phyloP scores from a whole-genome alignment of 345 rosid genomes.

The Citrus unshiu region DNA sequence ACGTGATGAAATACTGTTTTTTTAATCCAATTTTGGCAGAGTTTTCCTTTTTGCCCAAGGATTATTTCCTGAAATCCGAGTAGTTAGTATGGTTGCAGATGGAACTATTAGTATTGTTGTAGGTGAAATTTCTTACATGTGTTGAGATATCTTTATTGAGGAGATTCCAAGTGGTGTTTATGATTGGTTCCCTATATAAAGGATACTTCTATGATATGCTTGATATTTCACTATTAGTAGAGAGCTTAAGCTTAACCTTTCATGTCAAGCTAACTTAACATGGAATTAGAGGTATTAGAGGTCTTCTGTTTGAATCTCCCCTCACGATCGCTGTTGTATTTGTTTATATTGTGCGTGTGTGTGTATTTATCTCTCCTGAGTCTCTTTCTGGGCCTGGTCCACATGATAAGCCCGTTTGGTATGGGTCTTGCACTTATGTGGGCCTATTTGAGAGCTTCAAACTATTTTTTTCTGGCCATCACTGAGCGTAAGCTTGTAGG shows the following conservation, averaged over 20 bases:
- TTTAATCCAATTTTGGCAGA: not conserved
- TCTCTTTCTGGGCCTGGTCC: too few species aligned
- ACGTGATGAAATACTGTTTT: too few species aligned
- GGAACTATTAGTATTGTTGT: not conserved
- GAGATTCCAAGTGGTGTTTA: not conserved
- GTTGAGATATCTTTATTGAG: not conserved
- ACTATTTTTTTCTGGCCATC: too few species aligned
- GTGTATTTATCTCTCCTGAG: too few species aligned
- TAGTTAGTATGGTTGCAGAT: not conserved
- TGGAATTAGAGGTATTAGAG: too few species aligned
- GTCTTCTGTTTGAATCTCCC: too few species aligned
- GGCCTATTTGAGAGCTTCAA: too few species aligned
- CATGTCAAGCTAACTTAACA: not conserved
- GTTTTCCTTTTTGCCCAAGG: not conserved
- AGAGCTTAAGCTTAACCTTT: not conserved
- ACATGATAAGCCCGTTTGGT: too few species aligned
- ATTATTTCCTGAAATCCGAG: not conserved
- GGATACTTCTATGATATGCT: not conserved
- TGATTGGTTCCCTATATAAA: not conserved
- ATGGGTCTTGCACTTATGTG: too few species aligned
- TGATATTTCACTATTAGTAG: not conserved
- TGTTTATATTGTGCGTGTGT: too few species aligned
- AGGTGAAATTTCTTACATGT: constrained; percentile 5
- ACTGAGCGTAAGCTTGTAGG: too few species aligned
- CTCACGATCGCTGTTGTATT: too few species aligned